Base-by-base conservation (phyloP, 2,329 filamentous ascomycete species). In the Clarireedia sp. region DNA sequence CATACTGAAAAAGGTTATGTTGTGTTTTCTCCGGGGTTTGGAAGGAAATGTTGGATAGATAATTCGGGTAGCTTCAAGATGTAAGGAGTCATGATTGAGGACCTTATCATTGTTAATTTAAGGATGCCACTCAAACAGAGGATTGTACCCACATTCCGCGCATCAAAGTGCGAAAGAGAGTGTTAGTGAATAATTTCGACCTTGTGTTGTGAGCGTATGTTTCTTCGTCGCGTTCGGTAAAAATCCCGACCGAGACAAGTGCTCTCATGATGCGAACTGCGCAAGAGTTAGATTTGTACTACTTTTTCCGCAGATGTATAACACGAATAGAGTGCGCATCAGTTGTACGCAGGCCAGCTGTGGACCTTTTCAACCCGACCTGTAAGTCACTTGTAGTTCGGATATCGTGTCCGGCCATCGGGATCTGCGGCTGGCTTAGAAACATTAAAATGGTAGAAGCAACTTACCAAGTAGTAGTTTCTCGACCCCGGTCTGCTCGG, bases 151-250 rank as follows among this genome's bases (percentile, higher is more conserved):
- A 41, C 48, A 50, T 16, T 50, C 36, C 33, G 7, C 36, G 48
- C 48, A 50, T 50, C 12, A 50, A 9, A 40, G 37, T 50, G 36
- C 48, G 48, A 50, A 50, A 54, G 6, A 36, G 23, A n/a, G n/a
- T 36, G 23, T 38, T 44, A 9, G 45, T 48, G 2, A 55, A 41
- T 50, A 24, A 3, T 50, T 26, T 40, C 7, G 48, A 50, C 21
- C 36, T 29, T 3, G 29, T 23, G 2, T 55, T 55, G 36, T 55
- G 26, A 29, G 24, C 14, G 19, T 52, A 52, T 16, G 40, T 52
- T 37, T 52, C 38, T 19, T 36, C 23, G 26, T 29, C 49, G 8
- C 45, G 26, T 37, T 45, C 40, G 1, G 10, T 21, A 23, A 52
- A 52, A 21, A 52, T 45, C 10, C 49, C 26, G n/a, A 52, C 38